Evolutionary conservation across 352 stramenopile genomes (phyloP).

Genomic region (Peronosclerospora sorghi): DNA sequence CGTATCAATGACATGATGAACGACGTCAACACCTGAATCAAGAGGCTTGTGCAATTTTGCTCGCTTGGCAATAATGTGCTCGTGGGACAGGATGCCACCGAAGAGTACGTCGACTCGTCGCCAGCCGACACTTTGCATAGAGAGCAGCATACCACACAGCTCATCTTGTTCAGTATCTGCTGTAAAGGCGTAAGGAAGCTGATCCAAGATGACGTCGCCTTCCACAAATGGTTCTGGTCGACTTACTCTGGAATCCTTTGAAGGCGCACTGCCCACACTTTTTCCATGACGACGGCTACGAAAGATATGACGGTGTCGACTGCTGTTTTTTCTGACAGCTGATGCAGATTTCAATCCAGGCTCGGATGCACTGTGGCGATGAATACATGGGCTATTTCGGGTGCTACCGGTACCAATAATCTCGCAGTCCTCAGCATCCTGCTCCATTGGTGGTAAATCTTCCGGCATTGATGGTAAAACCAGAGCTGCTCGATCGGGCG

Average conservation of each 20-base stretch:
- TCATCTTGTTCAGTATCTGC: slow-evolving; percentile 49
- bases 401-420: slow-evolving; percentile 8
- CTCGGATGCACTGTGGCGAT: slow-evolving; percentile 10
- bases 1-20: slow-evolving; percentile 68
- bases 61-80: slow-evolving; percentile 75
- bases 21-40: slow-evolving; percentile 54
- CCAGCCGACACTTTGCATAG: slow-evolving; percentile 63
- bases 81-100: slow-evolving; percentile 53
- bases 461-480: slow-evolving; percentile 16
- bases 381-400: slow-evolving; percentile 7
- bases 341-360: slow-evolving; percentile 11
- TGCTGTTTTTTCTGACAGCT: slow-evolving; percentile 3
- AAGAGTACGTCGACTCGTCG: slow-evolving; percentile 64
- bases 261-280: slow-evolving; percentile 12
- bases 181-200: slow-evolving; percentile 48
- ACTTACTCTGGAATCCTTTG: slow-evolving; percentile 8
- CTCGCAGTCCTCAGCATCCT: slow-evolving; percentile 9
- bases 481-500: slow-evolving; percentile 9
- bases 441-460: slow-evolving; percentile 1
- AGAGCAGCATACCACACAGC: slow-evolving; percentile 64
- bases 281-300: slow-evolving; percentile 14
- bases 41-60: slow-evolving; percentile 41
- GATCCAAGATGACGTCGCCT: slow-evolving; percentile 49
- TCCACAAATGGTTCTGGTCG: slow-evolving; percentile 44
- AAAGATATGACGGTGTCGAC: slow-evolving; percentile 7